phyloP scores from a whole-genome alignment of 2,329 filamentous ascomycete genomes.

The Calycina herbarum region DNA sequence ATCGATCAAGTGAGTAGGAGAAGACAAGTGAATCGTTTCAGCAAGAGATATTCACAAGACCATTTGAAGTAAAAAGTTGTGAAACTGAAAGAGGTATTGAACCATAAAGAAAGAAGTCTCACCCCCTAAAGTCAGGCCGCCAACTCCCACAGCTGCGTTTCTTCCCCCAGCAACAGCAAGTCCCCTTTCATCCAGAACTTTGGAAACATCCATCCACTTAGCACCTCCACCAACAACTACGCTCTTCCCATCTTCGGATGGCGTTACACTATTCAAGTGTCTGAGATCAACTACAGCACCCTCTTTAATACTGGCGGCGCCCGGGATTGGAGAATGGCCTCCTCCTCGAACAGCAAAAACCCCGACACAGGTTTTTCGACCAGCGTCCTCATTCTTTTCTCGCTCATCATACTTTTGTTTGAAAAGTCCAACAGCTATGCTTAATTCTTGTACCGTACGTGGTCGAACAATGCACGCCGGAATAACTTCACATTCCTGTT shows the following conservation, averaged over 20 bases:
- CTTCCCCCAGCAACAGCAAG: constrained; percentile 14
- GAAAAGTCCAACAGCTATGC: background rate
- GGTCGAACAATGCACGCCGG: background rate
- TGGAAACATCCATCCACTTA: constrained; percentile 16
- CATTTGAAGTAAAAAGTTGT: background rate
- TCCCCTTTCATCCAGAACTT: constrained; percentile 5
- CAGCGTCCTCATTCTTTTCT: background rate
- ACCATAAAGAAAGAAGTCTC: constrained; percentile 16
- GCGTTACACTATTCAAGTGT: constrained; percentile 13
- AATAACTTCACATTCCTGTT: background rate
- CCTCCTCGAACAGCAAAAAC: constrained; percentile 56
- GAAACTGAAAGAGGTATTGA: background rate
- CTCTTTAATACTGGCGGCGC: constrained; percentile 48
- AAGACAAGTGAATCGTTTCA: background rate
- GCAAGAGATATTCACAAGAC: background rate
- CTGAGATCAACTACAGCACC: constrained; percentile 50
- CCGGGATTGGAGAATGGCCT: constrained; percentile 54
- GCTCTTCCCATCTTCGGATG: constrained; percentile 26
- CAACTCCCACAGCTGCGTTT: constrained; percentile 15
- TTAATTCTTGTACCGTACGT: background rate
- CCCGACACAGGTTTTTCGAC: background rate
- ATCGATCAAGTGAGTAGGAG: background rate
- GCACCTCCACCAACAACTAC: constrained; percentile 20
- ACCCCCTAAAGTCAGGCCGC: constrained; percentile 12
- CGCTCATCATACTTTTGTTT: background rate